Evolutionary conservation across 345 rosid genomes (phyloP), one percentile per base, ranked within the genome.

Genomic region (Brassica cretica): DNA sequence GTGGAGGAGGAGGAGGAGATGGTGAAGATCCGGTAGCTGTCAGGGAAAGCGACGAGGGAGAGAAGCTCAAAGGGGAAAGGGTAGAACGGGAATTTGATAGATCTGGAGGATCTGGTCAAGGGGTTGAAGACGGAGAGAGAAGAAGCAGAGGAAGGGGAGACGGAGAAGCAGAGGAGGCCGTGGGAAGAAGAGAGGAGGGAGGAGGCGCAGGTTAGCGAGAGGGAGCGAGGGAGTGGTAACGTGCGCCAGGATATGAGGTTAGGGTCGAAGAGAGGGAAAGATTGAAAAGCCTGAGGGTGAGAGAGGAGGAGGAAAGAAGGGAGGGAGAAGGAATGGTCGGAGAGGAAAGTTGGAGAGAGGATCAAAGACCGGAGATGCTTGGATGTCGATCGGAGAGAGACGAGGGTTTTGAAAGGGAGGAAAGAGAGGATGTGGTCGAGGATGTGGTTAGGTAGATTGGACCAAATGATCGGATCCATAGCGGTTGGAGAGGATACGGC

Each of bases 401-500:
- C 55, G 77, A 92, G 81, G 8, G 80, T 72, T 77, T 78, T 86
- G 33, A 89, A 87, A 29, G 97, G 95, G 44, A 94, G 72, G 53
- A 87, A 83, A 4, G 88, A 85, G 53, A 94, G 77, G 18, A 89
- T 71, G 44, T 73, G 86, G 25, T 92, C 97, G 0, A 94, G 86
- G 29, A 94, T 73, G 58, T 94, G 97, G 68, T 25, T 70, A 1
- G 97, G 97, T 67, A 92, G 73, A 15, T 64, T 69, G 83, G 93
- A 85, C 98, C 98, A 94, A 72, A 94, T 84, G 35, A 11, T 74
- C 2, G 97, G 93, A 84, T 94, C 97, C 98, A 94, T 90, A 0
- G 66, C 68, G 2, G 51, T 39, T 1, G 74, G 82, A 10, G 82
- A 61, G 51, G 65, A n/a, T 15, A 61, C 3, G 4, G 62, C 30